Evolutionary conservation across 352 stramenopile species (phyloP).

Genomic region (Phytophthora europaea): DNA sequence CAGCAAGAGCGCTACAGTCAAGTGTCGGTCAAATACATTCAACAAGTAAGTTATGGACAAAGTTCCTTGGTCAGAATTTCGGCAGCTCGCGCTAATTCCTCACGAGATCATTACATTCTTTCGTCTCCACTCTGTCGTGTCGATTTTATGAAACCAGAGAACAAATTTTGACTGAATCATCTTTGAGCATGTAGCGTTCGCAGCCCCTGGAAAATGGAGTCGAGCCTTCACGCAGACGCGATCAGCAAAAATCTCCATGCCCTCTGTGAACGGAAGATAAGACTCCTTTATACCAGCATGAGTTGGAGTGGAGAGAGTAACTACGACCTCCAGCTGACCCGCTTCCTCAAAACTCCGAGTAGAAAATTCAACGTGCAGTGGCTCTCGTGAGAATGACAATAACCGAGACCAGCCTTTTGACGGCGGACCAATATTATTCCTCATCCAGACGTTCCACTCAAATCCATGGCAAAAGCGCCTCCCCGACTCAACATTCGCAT

Average conservation of each 20-base stretch:
- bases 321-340: neutral
- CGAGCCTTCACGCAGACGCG: neutral
- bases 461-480: conserved; percentile 48
- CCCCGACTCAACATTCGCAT: conserved; percentile 37
- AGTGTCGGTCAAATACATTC: neutral
- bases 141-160: neutral
- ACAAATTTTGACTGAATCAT: neutral
- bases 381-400: neutral
- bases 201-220: neutral
- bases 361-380: neutral
- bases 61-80: neutral
- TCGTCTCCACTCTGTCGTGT: neutral
- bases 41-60: neutral
- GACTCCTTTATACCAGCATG: neutral
- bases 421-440: neutral
- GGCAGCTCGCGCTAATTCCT: too few relatives aligned
- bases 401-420: neutral
- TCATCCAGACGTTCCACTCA: conserved; percentile 36
- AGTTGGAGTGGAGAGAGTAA: neutral
- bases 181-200: neutral
- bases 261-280: neutral
- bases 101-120: too few relatives aligned
- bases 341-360: neutral
- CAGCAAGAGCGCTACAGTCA: neutral
- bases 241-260: neutral